These are phyloP conservation scores for Alliaria petiolata DNA, from an alignment of 345 rosid species.

Conservation along the genomic window DNA sequence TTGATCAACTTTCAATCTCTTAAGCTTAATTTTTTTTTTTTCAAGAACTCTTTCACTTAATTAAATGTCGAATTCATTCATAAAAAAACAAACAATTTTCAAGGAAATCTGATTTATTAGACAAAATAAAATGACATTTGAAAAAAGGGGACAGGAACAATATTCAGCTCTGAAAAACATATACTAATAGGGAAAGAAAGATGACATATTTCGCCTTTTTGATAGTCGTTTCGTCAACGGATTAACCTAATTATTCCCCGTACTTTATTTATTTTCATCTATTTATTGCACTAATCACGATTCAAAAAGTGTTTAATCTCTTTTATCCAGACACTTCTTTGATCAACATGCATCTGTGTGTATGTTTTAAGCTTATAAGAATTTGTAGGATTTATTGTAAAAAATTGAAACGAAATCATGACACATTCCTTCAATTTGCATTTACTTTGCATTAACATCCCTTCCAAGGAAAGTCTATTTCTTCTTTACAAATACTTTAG, in stretches of 20 bases:
- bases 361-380: background rate
- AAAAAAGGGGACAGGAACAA: background rate
- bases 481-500: background rate
- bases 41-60: too few species aligned
- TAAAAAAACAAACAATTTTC: too few species aligned
- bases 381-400: background rate
- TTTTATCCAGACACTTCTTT: background rate
- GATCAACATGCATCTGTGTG: background rate
- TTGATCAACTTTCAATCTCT: background rate
- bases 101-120: background rate
- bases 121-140: background rate
- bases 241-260: background rate
- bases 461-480: conserved; percentile 11
- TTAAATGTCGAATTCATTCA: too few species aligned
- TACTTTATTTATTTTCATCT: background rate
- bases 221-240: conserved; percentile 19
- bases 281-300: conserved; percentile 26
- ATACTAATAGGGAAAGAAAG: background rate
- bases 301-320: background rate
- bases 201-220: conserved; percentile 26
- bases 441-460: background rate
- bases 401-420: background rate
- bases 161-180: conserved; percentile 8
- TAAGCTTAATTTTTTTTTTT: too few species aligned
- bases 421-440: background rate